phyloP scores from a whole-genome alignment of 1,284 basidiomycete genomes.

The Puccinia hordei region DNA sequence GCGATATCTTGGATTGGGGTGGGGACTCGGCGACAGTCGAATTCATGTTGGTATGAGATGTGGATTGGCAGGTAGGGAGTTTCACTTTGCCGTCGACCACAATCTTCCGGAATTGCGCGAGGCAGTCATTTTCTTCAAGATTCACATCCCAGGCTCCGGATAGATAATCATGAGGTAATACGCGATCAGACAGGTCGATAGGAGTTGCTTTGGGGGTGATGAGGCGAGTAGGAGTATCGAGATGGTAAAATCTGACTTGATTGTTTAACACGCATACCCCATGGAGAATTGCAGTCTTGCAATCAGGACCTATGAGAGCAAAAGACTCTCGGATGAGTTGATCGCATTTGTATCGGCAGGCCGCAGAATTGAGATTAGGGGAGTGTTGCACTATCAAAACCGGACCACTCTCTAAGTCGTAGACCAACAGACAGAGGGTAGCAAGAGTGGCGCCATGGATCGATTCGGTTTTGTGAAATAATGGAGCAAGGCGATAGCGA shows the following conservation, averaged over 20 bases:
- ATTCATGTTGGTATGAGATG: neutral
- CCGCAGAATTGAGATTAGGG: neutral
- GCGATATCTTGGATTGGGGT: neutral
- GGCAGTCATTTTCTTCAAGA: neutral
- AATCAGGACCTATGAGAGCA: neutral
- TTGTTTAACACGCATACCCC: constrained; percentile 20
- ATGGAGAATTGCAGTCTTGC: constrained; percentile 12
- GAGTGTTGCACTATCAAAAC: constrained; percentile 41
- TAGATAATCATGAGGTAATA: constrained; percentile 27
- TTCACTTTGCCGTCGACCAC: neutral
- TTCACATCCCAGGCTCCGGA: constrained; percentile 27
- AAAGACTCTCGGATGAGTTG: constrained; percentile 30
- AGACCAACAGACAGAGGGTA: constrained; percentile 29
- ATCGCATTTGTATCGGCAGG: constrained; percentile 18
- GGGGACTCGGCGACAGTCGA: too few relatives aligned
- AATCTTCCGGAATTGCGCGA: constrained; percentile 3
- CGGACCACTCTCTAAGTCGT: neutral
- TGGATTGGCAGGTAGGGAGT: neutral
- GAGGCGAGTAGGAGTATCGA: constrained; percentile 28
- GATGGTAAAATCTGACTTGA: constrained; percentile 25
- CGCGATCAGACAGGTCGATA: constrained; percentile 19
- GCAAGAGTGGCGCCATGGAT: neutral
- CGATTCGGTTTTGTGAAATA: constrained; percentile 4
- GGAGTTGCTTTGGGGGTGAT: constrained; percentile 18
- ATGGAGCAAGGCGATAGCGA: constrained; percentile 19